phyloP scores from a whole-genome alignment of 192 early-diverging fungal genomes.

The Coemansia sp. region DNA sequence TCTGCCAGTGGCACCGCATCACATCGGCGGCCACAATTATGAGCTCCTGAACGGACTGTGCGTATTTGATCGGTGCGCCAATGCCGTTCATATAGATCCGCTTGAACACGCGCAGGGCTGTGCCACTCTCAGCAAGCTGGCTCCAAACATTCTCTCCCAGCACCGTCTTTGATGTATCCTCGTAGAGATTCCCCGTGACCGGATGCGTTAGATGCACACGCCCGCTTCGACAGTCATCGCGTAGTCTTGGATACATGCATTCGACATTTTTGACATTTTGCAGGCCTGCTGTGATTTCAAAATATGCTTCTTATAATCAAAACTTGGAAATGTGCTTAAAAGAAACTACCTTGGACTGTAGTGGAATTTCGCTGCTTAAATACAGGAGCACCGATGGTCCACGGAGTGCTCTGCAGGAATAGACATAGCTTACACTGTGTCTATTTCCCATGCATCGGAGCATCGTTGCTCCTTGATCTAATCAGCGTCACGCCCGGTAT shows the following conservation, averaged over 20 bases:
- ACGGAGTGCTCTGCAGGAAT: no score
- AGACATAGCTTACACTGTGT: no score
- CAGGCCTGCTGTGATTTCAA: constrained; percentile 4
- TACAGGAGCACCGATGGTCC: no score
- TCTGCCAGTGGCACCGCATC: constrained; percentile 10
- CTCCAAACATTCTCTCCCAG: constrained; percentile 4
- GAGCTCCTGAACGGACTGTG: constrained; percentile 7
- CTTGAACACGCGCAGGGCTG: constrained; percentile 3
- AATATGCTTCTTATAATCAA: no score
- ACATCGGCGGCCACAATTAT: constrained; percentile 21
- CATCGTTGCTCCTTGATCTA: no score
- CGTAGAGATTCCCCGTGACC: neutral
- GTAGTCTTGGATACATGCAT: constrained; percentile 3
- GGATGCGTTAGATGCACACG: neutral
- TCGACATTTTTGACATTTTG: neutral
- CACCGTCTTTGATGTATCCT: constrained; percentile 7
- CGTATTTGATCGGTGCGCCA: constrained; percentile 8
- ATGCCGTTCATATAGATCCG: constrained; percentile 11
- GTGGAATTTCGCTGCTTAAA: no score
- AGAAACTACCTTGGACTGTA: no score
- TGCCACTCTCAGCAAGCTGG: neutral
- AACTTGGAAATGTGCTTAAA: no score
- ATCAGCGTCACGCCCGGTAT: no score
- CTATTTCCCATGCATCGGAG: no score
- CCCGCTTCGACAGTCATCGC: neutral